Base-by-base conservation (phyloP, 1,139 yeast species). In the Nakaseomyces sp. region DNA sequence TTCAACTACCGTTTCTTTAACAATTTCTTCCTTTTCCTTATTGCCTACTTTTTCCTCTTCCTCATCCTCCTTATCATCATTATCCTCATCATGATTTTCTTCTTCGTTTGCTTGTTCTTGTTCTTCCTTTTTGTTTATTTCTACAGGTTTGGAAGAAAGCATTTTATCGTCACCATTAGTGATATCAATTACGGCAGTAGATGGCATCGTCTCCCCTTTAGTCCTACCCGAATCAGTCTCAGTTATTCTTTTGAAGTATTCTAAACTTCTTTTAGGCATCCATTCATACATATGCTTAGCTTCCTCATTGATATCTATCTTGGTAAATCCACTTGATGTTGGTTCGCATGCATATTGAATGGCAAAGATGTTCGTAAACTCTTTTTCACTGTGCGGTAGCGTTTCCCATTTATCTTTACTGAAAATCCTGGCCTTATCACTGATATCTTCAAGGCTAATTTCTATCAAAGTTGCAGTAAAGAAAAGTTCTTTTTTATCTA, bases 301-400 rank as follows among this genome's bases (percentile, higher is more conserved):
- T 37, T 52, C 53, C n/a, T 43, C 43, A n/a, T 30, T 41, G 16
- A 58, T 48, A 36, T 55, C 52, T 19, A 60, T 46, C 0, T 48
- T 41, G 5, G 44, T 51, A 40, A 55, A 51, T 26, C 50, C 41
- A 4, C 41, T 40, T 3, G 55, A 53, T 7, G 40, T 37, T 1
- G 58, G 56, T 18, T 48, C 51, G 43, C 56, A 56, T 3, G 51
- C 50, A 36, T 47, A 53, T 4, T 47, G 46, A 19, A 53, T 50
- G 5, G 49, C 30, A 25, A 49, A 53, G 36, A 44, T 50, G 10
- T 25, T 40, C 18, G 45, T 43, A 5, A 16, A 12, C 3, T 29
- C 43, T n/a, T 39, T 37, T 5, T 40, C 41, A 0, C 31, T 12
- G 4, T 16, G 30, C 19, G 36, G 37, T 40, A 37, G 37, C 10